These are phyloP conservation scores for Lachnellula willkommii DNA, from an alignment of 2,329 filamentous ascomycete genomes.

Conservation along the genomic window DNA sequence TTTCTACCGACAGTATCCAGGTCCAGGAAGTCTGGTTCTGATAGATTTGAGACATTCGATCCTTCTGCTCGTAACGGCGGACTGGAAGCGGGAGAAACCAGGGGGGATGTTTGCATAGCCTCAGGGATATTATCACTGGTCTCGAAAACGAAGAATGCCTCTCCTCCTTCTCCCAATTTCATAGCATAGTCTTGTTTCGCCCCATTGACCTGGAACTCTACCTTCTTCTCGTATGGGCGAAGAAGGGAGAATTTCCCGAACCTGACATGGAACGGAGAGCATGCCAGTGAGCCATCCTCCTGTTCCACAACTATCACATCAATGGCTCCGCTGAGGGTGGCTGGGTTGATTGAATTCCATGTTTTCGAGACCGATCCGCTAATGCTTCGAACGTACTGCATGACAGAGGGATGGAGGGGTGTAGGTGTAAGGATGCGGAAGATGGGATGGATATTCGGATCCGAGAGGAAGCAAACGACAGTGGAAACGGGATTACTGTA, in stretches of 20 bases:
- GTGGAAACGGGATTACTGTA: not conserved
- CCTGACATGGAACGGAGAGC: constrained; percentile 96
- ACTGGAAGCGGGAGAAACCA: constrained; percentile 84
- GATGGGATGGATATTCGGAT: not conserved
- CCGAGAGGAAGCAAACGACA: not conserved
- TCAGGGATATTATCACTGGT: constrained; percentile 89
- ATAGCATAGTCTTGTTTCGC: constrained; percentile 89
- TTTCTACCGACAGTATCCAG: constrained; percentile 43
- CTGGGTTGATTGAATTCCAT: constrained; percentile 99
- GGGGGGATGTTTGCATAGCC: constrained; percentile 86
- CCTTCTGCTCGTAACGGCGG: constrained; percentile 57
- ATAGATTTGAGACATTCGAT: constrained; percentile 43
- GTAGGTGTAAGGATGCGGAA: not conserved
- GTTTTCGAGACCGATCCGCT: constrained; percentile 95
- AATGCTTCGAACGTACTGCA: constrained; percentile 97
- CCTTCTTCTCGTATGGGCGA: constrained; percentile 96
- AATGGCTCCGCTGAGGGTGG: constrained; percentile 93
- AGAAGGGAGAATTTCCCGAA: constrained; percentile 98
- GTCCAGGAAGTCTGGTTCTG: constrained; percentile 66
- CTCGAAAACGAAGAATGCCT: constrained; percentile 98
- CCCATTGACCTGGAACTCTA: constrained; percentile 94
- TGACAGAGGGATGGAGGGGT: constrained; percentile 35
- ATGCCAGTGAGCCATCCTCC: constrained; percentile 81
- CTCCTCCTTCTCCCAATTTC: constrained; percentile 95
- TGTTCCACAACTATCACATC: constrained; percentile 98